Evolutionary conservation across 495 filamentous ascomycete species (phyloP).

Genomic region (Hypoxylon lenormandii): DNA sequence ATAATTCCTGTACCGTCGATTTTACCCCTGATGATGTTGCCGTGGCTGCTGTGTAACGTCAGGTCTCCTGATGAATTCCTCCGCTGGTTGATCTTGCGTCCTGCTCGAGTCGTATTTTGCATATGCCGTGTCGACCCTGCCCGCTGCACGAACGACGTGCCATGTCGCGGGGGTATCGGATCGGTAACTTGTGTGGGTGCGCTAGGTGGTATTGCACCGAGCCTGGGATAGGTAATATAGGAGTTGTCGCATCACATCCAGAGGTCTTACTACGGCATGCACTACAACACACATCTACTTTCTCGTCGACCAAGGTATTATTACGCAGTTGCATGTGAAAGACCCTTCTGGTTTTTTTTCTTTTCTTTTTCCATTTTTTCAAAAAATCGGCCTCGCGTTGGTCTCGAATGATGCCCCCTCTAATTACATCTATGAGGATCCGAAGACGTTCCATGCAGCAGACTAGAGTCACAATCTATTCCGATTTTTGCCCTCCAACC

Average conservation of each 20-base stretch:
- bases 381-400: conserved; percentile 44
- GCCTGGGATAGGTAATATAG: conserved; percentile 42
- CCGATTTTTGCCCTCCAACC: conserved; percentile 46
- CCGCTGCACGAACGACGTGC: conserved; percentile 32
- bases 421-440: conserved; percentile 49
- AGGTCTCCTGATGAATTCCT: conserved; percentile 40
- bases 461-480: conserved; percentile 51
- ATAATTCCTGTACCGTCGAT: neutral
- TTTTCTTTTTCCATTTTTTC: conserved; percentile 21
- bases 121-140: conserved; percentile 45
- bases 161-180: conserved; percentile 45
- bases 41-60: conserved; percentile 39
- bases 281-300: conserved; percentile 32
- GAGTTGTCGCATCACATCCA: conserved; percentile 39
- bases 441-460: conserved; percentile 49
- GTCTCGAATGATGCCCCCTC: conserved; percentile 47
- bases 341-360: conserved; percentile 31
- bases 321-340: conserved; percentile 46
- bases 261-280: conserved; percentile 47
- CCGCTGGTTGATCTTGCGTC: conserved; percentile 40
- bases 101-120: conserved; percentile 41
- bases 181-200: conserved; percentile 39
- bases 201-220: conserved; percentile 41
- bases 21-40: conserved; percentile 34
- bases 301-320: conserved; percentile 30